A percentile compares a stretch with the other conserved stretches of the same genome.
Evolutionary conservation across 345 rosid genomes (phyloP).

Genomic region (Salix viminalis): DNA sequence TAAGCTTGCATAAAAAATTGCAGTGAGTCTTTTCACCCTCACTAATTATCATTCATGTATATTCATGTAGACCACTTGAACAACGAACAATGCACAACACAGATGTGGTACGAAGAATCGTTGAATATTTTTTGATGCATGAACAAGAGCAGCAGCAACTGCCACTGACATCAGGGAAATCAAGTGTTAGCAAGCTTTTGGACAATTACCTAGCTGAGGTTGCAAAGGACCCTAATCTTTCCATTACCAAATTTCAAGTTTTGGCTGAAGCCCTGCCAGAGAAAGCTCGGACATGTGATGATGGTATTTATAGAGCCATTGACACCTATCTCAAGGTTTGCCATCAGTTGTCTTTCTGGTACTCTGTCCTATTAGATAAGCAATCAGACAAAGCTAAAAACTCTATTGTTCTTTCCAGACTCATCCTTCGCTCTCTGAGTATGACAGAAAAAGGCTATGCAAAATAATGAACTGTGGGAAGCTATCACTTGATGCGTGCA

Average conservation of each 20-base stretch:
- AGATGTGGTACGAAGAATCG: slow-evolving; percentile 64
- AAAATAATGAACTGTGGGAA: slow-evolving; percentile 69
- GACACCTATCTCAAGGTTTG: slow-evolving; percentile 84
- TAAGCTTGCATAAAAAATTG: not conserved
- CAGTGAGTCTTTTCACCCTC: not conserved
- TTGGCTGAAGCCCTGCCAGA: slow-evolving; percentile 72
- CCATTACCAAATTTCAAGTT: slow-evolving; percentile 72
- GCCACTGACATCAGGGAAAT: slow-evolving; percentile 38
- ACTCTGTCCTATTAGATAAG: not conserved
- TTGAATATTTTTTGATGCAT: slow-evolving; percentile 72
- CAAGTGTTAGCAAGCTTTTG: slow-evolving; percentile 61
- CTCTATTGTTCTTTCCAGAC: slow-evolving; percentile 40
- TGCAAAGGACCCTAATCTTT: slow-evolving; percentile 71
- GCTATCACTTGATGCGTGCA: slow-evolving; percentile 80
- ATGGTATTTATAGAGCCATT: slow-evolving; percentile 87
- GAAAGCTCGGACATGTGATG: slow-evolving; percentile 63
- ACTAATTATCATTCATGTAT: slow-evolving; percentile 12
- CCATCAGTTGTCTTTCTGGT: slow-evolving; percentile 8
- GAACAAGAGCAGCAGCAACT: slow-evolving; percentile 61
- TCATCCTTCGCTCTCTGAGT: slow-evolving; percentile 67
- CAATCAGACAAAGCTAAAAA: not conserved
- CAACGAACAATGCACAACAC: slow-evolving; percentile 50
- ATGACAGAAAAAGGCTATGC: slow-evolving; percentile 68
- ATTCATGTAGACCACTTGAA: slow-evolving; percentile 45
- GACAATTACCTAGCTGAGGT: slow-evolving; percentile 73